Conservation (phyloP, 2,329 filamentous ascomycete species). For the Colletotrichum scovillei region DNA sequence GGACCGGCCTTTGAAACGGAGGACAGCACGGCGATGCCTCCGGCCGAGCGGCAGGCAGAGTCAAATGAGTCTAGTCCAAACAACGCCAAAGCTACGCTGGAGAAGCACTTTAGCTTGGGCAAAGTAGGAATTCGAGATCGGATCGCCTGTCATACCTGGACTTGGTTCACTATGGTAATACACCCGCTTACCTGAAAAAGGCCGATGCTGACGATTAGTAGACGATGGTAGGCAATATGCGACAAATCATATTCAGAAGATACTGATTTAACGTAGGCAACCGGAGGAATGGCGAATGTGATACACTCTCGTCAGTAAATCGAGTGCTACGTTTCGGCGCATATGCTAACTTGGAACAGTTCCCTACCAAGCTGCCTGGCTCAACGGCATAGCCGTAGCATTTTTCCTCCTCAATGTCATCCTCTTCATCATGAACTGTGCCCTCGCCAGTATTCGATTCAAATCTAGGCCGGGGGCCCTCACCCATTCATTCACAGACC, state of each 20-base stretch:
- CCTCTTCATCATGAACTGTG: slow-evolving; percentile 72
- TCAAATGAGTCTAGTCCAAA: slow-evolving; percentile 45
- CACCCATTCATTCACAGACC: slow-evolving; percentile 77
- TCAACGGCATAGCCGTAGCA: slow-evolving; percentile 68
- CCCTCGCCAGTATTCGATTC: slow-evolving; percentile 76
- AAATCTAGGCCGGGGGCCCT: slow-evolving; percentile 77
- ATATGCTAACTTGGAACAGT: slow-evolving; percentile 62
- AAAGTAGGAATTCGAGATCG: slow-evolving; percentile 60
- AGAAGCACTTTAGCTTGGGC: slow-evolving; percentile 30
- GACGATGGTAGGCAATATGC: slow-evolving; percentile 45
- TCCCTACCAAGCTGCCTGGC: slow-evolving; percentile 65
- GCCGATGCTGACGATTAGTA: slow-evolving; percentile 36
- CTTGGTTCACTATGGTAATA: slow-evolving; percentile 75
- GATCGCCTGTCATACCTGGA: slow-evolving; percentile 72
- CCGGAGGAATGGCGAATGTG: slow-evolving; percentile 67
- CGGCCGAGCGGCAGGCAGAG: slow-evolving; percentile 33
- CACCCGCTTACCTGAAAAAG: background rate
- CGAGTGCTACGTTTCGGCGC: slow-evolving; percentile 63
- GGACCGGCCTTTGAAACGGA: slow-evolving; percentile 11
- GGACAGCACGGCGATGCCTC: slow-evolving; percentile 4
- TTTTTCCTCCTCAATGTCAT: slow-evolving; percentile 73
- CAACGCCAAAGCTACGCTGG: slow-evolving; percentile 47
- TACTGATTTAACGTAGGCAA: slow-evolving; percentile 53
- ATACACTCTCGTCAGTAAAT: slow-evolving; percentile 60
- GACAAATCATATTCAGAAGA: background rate